Evolutionary conservation across 108 stramenopile species (phyloP).

Genomic region (Schizochytrium sp.): DNA sequence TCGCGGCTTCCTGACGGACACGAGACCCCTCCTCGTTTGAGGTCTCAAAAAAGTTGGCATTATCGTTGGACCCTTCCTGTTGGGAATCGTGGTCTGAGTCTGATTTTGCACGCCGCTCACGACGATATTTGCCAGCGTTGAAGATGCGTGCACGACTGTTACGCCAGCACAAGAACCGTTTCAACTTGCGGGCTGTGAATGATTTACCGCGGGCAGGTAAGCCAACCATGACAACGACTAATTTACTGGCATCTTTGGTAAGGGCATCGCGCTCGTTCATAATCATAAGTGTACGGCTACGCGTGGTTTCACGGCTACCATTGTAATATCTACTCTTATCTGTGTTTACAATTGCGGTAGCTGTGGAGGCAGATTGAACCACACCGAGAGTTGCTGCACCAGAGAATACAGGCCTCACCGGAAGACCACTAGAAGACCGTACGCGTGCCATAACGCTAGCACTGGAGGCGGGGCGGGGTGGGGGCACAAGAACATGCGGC

Average conservation of each 20-base stretch:
- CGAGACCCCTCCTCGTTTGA: background rate
- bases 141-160: slow-evolving; percentile 84
- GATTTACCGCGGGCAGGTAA: slow-evolving; percentile 90
- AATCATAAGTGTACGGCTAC: slow-evolving; percentile 30
- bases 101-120: slow-evolving; percentile 63
- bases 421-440: slow-evolving; percentile 1
- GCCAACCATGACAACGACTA: slow-evolving; percentile 79
- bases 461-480: slow-evolving; percentile 10
- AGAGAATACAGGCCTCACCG: background rate
- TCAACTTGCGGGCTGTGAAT: slow-evolving; percentile 87
- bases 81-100: slow-evolving; percentile 62
- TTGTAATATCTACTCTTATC: background rate
- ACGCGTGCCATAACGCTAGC: slow-evolving; percentile 44
- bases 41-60: slow-evolving; percentile 38
- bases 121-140: slow-evolving; percentile 89
- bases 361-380: background rate
- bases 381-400: background rate
- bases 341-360: background rate
- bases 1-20: slow-evolving; percentile 39
- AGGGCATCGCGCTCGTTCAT: slow-evolving; percentile 43
- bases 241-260: slow-evolving; percentile 22
- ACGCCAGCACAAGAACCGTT: slow-evolving; percentile 84
- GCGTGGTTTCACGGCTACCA: slow-evolving; percentile 27
- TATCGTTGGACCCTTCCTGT: slow-evolving; percentile 62
- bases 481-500: slow-evolving; percentile 12